These are phyloP conservation scores for Panicum miliaceum DNA, from an alignment of 176 grass and related monocot genomes.

Conservation along the genomic window DNA sequence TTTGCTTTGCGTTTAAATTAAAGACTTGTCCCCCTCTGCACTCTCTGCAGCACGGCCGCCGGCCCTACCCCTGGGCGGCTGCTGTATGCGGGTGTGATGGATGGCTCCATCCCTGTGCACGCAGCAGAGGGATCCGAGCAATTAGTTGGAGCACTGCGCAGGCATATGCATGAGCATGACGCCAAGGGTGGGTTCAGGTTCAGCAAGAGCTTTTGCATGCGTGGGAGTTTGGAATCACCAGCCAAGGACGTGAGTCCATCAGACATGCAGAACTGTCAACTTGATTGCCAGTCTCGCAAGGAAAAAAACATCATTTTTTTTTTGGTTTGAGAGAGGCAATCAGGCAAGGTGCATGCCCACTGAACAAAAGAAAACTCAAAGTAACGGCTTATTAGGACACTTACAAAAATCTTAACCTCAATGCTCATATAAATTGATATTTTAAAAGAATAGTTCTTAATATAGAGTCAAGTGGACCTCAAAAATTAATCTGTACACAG, in stretches of 20 bases:
- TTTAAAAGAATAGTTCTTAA: not conserved
- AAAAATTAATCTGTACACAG: not conserved
- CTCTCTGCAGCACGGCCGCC: not conserved
- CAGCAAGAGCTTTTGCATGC: constrained; percentile 7
- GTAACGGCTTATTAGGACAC: too few relatives aligned
- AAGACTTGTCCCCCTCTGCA: too few relatives aligned
- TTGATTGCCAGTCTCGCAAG: not conserved
- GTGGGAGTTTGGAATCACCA: constrained; percentile 43
- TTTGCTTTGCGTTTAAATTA: too few relatives aligned
- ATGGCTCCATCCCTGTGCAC: constrained; percentile 20
- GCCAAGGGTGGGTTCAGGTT: not conserved
- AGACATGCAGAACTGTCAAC: constrained; percentile 8
- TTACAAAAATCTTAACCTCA: not conserved
- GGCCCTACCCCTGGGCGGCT: too few relatives aligned
- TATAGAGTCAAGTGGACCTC: not conserved
- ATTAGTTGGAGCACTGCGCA: not conserved
- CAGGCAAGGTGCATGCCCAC: too few relatives aligned
- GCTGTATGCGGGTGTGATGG: not conserved
- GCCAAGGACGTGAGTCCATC: not conserved
- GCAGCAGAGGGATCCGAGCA: not conserved
- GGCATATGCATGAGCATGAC: not conserved
- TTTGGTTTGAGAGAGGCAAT: too few relatives aligned
- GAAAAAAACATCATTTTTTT: too few relatives aligned
- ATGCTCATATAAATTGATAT: not conserved
- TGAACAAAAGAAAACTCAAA: too few relatives aligned